phyloP scores from a whole-genome alignment of 2,329 filamentous ascomycete species.

The Bipolaris gigantea region DNA sequence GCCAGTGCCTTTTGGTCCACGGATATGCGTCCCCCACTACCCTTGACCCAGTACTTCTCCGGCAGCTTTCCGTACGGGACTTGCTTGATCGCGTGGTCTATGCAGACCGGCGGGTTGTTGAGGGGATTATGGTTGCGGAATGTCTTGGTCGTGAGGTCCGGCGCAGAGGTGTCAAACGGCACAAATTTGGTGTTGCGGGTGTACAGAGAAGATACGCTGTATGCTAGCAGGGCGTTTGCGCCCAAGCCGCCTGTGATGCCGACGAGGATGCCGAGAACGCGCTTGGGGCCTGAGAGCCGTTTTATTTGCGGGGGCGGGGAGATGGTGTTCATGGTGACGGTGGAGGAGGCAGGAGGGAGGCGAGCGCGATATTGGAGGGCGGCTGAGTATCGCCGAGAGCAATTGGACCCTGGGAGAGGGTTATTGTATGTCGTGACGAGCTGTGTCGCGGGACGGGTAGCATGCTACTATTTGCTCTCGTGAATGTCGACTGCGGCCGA shows the following conservation, averaged over 20 bases:
- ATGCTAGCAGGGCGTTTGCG: slow-evolving; percentile 38
- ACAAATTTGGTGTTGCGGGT: slow-evolving; percentile 43
- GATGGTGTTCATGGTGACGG: slow-evolving; percentile 40
- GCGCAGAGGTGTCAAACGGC: slow-evolving; percentile 35
- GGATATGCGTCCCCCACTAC: slow-evolving; percentile 19
- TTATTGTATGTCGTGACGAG: not conserved
- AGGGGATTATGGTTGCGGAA: slow-evolving; percentile 38
- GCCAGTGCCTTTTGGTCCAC: slow-evolving; percentile 36
- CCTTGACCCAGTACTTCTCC: slow-evolving; percentile 22
- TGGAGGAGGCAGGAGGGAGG: too few relatives aligned
- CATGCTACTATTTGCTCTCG: slow-evolving; percentile 3
- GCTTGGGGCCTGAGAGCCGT: slow-evolving; percentile 33
- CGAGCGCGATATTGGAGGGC: too few relatives aligned
- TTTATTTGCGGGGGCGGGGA: slow-evolving; percentile 36
- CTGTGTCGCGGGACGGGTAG: not conserved
- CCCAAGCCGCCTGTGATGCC: slow-evolving; percentile 37
- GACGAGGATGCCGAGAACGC: slow-evolving; percentile 36
- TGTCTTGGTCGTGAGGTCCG: slow-evolving; percentile 30
- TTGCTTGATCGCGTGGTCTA: slow-evolving; percentile 43
- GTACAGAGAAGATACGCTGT: slow-evolving; percentile 41
- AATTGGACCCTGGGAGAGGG: not conserved
- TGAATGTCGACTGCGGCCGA: slow-evolving; percentile 11
- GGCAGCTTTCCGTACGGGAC: slow-evolving; percentile 42
- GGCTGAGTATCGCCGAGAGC: not conserved
- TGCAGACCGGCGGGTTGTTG: slow-evolving; percentile 38